Evolutionary conservation across 2,329 filamentous ascomycete species (phyloP).

Genomic region (Diplodia corticola): DNA sequence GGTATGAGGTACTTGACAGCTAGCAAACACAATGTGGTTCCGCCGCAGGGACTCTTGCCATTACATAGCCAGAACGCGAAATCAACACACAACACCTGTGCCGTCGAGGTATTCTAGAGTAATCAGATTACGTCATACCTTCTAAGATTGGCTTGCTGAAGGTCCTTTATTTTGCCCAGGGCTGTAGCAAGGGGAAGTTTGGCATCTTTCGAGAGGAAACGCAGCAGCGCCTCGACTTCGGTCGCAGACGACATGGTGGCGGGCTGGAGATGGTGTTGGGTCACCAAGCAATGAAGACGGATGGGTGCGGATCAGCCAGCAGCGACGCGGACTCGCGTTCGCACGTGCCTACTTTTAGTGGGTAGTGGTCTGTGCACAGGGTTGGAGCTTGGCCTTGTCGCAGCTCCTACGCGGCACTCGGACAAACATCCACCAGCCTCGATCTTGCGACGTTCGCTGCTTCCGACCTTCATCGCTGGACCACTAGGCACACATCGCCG

Average conservation of each 20-base stretch:
- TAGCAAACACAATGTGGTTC: neutral
- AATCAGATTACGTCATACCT: slow-evolving; percentile 22
- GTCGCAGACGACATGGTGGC: slow-evolving; percentile 35
- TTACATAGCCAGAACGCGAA: no score
- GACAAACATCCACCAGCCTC: neutral
- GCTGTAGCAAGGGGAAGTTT: slow-evolving; percentile 58
- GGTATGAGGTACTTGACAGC: neutral
- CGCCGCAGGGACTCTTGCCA: no score
- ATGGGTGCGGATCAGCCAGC: neutral
- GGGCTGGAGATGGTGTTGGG: neutral
- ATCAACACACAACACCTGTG: no score
- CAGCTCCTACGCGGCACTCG: neutral
- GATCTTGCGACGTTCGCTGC: neutral
- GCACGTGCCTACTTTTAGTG: neutral
- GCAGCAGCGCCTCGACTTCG: slow-evolving; percentile 51
- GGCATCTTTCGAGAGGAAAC: slow-evolving; percentile 60
- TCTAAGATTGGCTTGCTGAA: slow-evolving; percentile 51
- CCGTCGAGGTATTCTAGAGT: neutral
- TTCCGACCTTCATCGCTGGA: neutral
- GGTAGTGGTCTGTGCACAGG: neutral
- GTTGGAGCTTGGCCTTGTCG: neutral
- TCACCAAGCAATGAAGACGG: neutral
- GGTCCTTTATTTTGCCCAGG: slow-evolving; percentile 56
- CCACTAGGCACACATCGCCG: neutral
- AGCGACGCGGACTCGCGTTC: neutral